Evolutionary conservation across 164 flowering plant species (phyloP).

Genomic region (Dillenia suffruticosa): DNA sequence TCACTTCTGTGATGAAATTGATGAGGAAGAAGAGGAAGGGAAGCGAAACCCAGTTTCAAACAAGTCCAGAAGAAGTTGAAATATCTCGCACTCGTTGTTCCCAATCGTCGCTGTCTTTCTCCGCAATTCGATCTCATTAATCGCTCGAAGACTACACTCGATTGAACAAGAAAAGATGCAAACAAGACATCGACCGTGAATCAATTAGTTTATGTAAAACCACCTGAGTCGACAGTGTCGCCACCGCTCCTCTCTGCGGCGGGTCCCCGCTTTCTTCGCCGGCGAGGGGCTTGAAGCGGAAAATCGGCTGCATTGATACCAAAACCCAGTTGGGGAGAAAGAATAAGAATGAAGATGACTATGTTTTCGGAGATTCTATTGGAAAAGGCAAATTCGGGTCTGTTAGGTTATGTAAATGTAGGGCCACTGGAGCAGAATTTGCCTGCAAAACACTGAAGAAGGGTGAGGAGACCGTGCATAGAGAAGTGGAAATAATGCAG

Average conservation of each 20-base stretch:
- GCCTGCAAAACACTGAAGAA: constrained; percentile 70
- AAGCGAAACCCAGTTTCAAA: constrained; percentile 28
- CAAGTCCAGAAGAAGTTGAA: constrained; percentile 14
- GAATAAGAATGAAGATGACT: constrained; percentile 83
- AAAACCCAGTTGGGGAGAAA: constrained; percentile 72
- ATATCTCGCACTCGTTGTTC: constrained; percentile 11
- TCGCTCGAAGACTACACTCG: constrained; percentile 67
- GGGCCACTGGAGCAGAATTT: constrained; percentile 52
- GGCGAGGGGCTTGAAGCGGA: constrained; percentile 89
- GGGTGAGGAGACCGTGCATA: constrained; percentile 87
- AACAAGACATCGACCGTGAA: constrained; percentile 41
- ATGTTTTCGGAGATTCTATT: constrained; percentile 40
- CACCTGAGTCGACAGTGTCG: constrained; percentile 58
- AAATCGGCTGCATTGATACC: constrained; percentile 88
- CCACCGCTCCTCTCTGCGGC: constrained; percentile 77
- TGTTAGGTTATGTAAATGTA: constrained; percentile 61
- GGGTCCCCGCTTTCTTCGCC: constrained; percentile 35
- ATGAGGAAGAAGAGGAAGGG: constrained; percentile 83
- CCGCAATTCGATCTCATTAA: constrained; percentile 37
- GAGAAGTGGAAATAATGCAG: constrained; percentile 99
- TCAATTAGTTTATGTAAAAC: constrained; percentile 35
- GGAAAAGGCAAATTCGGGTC: constrained; percentile 93
- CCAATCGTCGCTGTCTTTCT: constrained; percentile 20
- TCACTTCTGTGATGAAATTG: constrained; percentile 15
- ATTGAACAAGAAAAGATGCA: constrained; percentile 58